A percentile compares a stretch with the other conserved stretches of the same genome.
phyloP scores from a whole-genome alignment of 345 rosid species.

The Nephelium lappaceum region DNA sequence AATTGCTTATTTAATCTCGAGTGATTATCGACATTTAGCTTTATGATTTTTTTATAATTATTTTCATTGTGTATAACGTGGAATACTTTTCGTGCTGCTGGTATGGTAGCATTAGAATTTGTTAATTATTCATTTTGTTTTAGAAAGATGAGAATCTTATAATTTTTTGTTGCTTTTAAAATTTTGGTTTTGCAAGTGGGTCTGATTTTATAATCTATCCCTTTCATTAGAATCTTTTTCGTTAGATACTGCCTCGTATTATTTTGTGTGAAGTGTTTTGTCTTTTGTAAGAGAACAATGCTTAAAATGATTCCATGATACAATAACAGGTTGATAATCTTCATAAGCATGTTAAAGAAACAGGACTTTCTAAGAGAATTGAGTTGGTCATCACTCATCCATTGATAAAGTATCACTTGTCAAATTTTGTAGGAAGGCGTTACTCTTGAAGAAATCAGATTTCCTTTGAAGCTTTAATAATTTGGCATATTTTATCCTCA shows the following conservation, averaged over 20 bases:
- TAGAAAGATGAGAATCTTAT: background rate
- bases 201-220: background rate
- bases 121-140: background rate
- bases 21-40: background rate
- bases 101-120: background rate
- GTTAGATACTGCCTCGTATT: background rate
- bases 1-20: background rate
- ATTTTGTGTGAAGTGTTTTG: background rate
- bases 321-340: slow-evolving; percentile 59
- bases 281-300: background rate
- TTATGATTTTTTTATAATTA: background rate
- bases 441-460: background rate
- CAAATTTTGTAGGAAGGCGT: background rate
- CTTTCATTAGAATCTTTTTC: background rate
- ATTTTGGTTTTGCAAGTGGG: background rate
- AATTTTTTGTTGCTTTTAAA: background rate
- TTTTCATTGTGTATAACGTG: background rate
- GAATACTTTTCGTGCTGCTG: background rate
- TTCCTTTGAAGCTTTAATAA: background rate
- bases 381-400: slow-evolving; percentile 72
- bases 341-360: slow-evolving; percentile 59
- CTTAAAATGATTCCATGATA: slow-evolving; percentile 8
- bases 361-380: slow-evolving; percentile 49
- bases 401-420: slow-evolving; percentile 49
- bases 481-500: background rate